These are phyloP conservation scores for Saturnispora silvae DNA, from an alignment of 805 yeast species.

Conservation along the genomic window DNA sequence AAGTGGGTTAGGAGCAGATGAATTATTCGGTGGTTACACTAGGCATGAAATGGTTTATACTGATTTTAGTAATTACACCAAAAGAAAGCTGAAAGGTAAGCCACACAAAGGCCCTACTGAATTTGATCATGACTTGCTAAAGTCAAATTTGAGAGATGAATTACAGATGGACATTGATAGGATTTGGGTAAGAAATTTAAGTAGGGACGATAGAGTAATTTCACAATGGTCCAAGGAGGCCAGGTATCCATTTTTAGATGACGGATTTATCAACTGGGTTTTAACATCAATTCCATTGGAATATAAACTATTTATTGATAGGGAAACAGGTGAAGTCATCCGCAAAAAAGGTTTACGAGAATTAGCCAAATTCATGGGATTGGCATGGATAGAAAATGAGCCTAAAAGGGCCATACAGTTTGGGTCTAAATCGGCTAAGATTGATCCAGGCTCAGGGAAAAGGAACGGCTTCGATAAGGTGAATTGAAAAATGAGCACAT, in stretches of 20 bases:
- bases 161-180: conserved; percentile 61
- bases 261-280: conserved; percentile 41
- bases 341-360: conserved; percentile 50
- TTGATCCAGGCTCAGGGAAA: conserved; percentile 71
- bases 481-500: neutral
- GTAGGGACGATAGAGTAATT: conserved; percentile 86
- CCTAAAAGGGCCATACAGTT: conserved; percentile 93
- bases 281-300: conserved; percentile 39
- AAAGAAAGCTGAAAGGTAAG: conserved; percentile 15
- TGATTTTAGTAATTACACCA: conserved; percentile 18
- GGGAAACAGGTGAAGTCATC: conserved; percentile 25
- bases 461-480: conserved; percentile 61
- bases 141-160: conserved; percentile 42
- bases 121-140: conserved; percentile 16
- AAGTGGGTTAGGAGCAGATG: conserved; percentile 97
- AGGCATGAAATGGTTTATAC: conserved; percentile 55
- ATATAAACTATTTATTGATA: conserved; percentile 30
- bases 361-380: conserved; percentile 37
- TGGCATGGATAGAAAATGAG: conserved; percentile 53
- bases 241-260: conserved; percentile 77
- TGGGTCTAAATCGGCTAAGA: conserved; percentile 91
- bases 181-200: conserved; percentile 70
- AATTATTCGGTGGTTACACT: conserved; percentile 90
- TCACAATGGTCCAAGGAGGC: conserved; percentile 82
- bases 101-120: conserved; percentile 14